Evolutionary conservation across 139 green algal species (phyloP).

Genomic region (Micractinium sp.): DNA sequence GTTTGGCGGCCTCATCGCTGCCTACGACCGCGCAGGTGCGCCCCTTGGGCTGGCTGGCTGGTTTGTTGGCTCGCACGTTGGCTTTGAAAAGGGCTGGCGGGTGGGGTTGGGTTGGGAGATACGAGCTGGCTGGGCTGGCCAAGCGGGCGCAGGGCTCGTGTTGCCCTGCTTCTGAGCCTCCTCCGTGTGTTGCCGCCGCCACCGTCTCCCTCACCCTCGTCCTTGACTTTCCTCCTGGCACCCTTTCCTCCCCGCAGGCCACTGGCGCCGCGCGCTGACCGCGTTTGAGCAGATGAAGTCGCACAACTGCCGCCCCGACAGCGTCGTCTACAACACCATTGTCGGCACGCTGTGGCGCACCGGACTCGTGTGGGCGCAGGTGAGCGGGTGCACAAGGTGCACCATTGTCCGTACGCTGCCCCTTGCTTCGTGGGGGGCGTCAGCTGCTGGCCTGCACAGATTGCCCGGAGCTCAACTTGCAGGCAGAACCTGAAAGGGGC

Average conservation of each 20-base stretch:
- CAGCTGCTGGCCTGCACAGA: not conserved
- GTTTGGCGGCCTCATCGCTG: slow-evolving; percentile 85
- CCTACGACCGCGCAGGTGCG: slow-evolving; percentile 66
- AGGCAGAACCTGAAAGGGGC: not conserved
- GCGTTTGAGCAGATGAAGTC: slow-evolving; percentile 61
- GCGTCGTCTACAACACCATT: slow-evolving; percentile 60
- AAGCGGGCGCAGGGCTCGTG: too few species aligned
- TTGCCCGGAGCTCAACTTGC: not conserved
- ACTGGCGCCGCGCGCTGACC: slow-evolving; percentile 53
- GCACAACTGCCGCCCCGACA: slow-evolving; percentile 59
- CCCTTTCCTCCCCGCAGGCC: not conserved
- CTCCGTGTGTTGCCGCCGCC: too few species aligned
- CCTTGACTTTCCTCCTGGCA: not conserved
- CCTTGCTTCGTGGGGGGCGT: too few species aligned
- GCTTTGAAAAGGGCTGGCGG: too few species aligned
- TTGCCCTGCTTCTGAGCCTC: too few species aligned
- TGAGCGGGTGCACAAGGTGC: too few species aligned
- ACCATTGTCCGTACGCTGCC: too few species aligned
- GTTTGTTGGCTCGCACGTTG: too few species aligned
- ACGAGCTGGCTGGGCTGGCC: too few species aligned
- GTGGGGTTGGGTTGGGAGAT: not conserved
- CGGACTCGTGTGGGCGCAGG: slow-evolving; percentile 43
- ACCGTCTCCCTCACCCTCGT: not conserved
- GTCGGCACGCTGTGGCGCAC: slow-evolving; percentile 58
- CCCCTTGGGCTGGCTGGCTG: not conserved